A percentile compares a stretch with the other conserved stretches of the same genome.
Conservation (phyloP, 2,329 filamentous ascomycete genomes). For the Fusarium albosuccineum region DNA sequence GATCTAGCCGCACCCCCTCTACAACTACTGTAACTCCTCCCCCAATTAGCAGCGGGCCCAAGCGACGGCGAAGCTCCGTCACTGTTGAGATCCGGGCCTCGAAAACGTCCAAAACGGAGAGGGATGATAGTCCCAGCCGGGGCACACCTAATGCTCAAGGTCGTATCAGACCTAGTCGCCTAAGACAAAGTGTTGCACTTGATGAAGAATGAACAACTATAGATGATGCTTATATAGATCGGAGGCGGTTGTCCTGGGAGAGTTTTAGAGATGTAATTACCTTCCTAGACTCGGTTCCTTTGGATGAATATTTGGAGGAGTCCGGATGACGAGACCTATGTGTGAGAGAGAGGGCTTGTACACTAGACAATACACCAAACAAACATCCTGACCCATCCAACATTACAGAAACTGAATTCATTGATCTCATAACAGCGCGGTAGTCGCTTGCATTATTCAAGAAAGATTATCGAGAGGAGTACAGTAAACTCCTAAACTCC, state of each 20-base stretch:
- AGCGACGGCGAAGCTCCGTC: constrained; percentile 16
- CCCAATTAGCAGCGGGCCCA: constrained; percentile 8
- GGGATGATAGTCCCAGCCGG: constrained; percentile 7
- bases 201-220: constrained; percentile 8
- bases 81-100: constrained; percentile 26
- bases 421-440: constrained; percentile 30
- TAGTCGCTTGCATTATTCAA: constrained; percentile 13
- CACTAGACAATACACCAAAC: background rate
- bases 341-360: background rate
- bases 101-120: constrained; percentile 15
- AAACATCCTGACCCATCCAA: background rate
- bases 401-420: constrained; percentile 12
- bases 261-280: background rate
- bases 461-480: constrained; percentile 11
- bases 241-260: background rate
- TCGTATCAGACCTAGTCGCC: constrained; percentile 25
- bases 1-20: constrained; percentile 4
- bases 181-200: constrained; percentile 21
- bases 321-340: background rate
- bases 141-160: constrained; percentile 6
- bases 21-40: constrained; percentile 10
- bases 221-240: background rate
- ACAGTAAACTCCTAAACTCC: constrained; percentile 40
- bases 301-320: background rate
- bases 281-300: background rate